phyloP scores from a whole-genome alignment of 140 eudicot species.

The Stevia rebaudiana region DNA sequence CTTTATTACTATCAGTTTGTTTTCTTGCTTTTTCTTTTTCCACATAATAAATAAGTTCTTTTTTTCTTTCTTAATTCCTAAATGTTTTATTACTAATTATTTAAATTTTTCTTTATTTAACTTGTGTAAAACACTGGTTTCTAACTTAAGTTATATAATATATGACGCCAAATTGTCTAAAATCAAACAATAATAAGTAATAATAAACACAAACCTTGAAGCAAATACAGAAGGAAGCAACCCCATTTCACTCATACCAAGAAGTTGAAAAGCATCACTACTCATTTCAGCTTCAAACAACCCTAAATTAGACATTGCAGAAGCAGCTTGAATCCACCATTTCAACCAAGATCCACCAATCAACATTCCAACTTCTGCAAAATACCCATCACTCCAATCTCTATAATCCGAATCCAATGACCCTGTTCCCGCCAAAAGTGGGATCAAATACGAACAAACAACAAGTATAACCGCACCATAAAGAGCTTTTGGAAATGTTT shows the following conservation, averaged over 20 bases:
- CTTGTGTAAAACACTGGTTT: too few relatives aligned
- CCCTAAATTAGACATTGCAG: conserved; percentile 92
- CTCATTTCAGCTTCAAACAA: conserved; percentile 95
- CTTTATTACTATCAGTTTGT: too few relatives aligned
- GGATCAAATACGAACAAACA: conserved; percentile 68
- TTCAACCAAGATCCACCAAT: conserved; percentile 90
- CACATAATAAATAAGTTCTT: too few relatives aligned
- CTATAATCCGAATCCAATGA: conserved; percentile 51
- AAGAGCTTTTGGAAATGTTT: conserved; percentile 74
- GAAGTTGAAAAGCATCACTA: conserved; percentile 80
- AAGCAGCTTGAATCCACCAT: conserved; percentile 94
- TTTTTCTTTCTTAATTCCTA: too few relatives aligned
- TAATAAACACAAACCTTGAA: conserved; percentile 38
- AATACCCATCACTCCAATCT: conserved; percentile 89
- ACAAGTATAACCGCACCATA: conserved; percentile 73
- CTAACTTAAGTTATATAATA: too few relatives aligned
- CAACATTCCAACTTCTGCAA: conserved; percentile 86
- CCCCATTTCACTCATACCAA: conserved; percentile 94
- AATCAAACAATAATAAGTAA: not conserved
- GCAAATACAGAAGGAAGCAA: conserved; percentile 80
- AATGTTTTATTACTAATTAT: too few relatives aligned
- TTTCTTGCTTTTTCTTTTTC: too few relatives aligned
- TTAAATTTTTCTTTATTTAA: too few relatives aligned
- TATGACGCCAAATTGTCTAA: not conserved
- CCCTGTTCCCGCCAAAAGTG: conserved; percentile 84